Evolutionary conservation across 257 asterid species (phyloP).

Genomic region (Capsicum rhomboideum): DNA sequence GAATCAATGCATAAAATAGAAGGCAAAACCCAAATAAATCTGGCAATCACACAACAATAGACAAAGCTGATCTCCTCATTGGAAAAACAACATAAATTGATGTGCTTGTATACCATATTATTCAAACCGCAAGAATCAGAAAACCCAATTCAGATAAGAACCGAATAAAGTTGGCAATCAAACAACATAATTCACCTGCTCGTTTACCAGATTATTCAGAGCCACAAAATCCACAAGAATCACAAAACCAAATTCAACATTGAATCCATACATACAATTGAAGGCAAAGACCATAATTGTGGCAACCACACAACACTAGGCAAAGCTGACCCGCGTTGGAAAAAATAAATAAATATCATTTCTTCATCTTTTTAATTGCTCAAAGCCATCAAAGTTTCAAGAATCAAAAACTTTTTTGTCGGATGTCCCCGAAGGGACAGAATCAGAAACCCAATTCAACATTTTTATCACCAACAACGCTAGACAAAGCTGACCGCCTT

Average conservation of each 20-base stretch:
- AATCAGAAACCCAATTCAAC: background rate
- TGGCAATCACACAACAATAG: background rate
- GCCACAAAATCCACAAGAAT: background rate
- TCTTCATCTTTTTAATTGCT: background rate
- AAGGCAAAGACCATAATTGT: background rate
- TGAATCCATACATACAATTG: background rate
- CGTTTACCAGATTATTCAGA: background rate
- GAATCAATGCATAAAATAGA: background rate
- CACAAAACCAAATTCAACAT: background rate
- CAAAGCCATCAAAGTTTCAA: background rate
- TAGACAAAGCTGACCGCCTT: too few species aligned
- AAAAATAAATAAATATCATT: background rate
- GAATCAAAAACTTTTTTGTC: background rate
- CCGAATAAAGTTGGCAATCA: background rate
- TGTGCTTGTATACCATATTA: too few species aligned
- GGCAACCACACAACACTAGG: background rate
- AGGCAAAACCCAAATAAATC: background rate
- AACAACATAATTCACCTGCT: background rate
- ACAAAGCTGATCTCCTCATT: background rate
- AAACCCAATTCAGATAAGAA: too few species aligned
- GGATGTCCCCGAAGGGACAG: too few species aligned
- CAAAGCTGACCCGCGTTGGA: background rate
- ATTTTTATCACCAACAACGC: too few species aligned
- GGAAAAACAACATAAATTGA: background rate
- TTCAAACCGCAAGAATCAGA: too few species aligned